Conservation (phyloP, 768 basidiomycete genomes). For the Hygrophoropsis aurantiaca region DNA sequence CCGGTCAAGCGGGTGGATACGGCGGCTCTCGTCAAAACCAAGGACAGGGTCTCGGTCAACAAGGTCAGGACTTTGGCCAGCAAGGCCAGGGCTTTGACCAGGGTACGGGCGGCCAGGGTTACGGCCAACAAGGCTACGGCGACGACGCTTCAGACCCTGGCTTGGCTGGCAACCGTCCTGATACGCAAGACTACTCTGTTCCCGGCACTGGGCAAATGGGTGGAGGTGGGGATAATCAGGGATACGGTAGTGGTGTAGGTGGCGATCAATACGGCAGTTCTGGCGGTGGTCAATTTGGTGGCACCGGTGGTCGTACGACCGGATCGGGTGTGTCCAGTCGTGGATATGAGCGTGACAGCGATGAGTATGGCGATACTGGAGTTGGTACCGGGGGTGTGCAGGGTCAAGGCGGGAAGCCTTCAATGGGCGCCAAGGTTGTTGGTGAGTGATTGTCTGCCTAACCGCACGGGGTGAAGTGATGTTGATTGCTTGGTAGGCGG, state of each 20-base stretch:
- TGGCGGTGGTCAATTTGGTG: background rate
- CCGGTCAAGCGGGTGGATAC: constrained; percentile 10
- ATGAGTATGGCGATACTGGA: constrained; percentile 8
- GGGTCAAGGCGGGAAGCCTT: background rate
- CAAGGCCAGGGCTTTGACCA: too few relatives aligned
- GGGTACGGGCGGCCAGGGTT: background rate
- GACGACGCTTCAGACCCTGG: constrained; percentile 7
- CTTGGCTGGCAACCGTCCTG: constrained; percentile 3
- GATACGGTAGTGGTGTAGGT: background rate
- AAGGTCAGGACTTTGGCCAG: too few relatives aligned
- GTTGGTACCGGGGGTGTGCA: background rate
- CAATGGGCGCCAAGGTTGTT: constrained; percentile 1
- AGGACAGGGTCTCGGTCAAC: too few relatives aligned
- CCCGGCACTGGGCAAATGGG: constrained; percentile 5
- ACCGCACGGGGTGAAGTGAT: constrained; percentile 4
- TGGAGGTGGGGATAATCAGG: background rate
- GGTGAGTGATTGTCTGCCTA: constrained; percentile 2
- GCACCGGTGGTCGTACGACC: background rate
- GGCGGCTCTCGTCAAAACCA: too few relatives aligned
- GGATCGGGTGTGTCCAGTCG: background rate
- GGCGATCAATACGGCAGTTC: too few relatives aligned
- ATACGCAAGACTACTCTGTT: background rate
- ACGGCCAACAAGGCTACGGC: background rate
- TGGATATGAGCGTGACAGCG: constrained; percentile 9
- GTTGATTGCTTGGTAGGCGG: constrained; percentile 1